Evolutionary conservation across 345 rosid species (phyloP), one percentile per base, ranked within the genome.

Genomic region (Capsella bursapastoris): DNA sequence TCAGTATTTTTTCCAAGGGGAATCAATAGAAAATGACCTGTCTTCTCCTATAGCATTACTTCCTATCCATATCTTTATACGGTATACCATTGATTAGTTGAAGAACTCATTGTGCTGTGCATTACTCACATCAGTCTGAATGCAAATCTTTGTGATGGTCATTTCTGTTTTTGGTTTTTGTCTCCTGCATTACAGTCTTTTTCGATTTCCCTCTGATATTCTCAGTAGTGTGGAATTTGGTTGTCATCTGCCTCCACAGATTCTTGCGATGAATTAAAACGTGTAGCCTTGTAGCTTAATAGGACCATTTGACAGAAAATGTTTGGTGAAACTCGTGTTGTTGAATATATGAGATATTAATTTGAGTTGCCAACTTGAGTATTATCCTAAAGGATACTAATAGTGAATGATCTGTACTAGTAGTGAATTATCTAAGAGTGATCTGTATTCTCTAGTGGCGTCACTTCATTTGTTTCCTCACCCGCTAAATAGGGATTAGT

Each of bases 181-280:
- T 44, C 2, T 60, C n/a, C 0, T 22, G 32, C 16, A 29, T 29
- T 29, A 29, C 32, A 29, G 32, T 29, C 22, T 18, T 18, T 18
- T 18, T 18, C 22, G 22, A 18, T 18, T 18, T 18, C 22, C 22
- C 22, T 18, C 22, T 18, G 22, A 18, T 18, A 18, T 18, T 18
- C 22, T 18, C 22, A 18, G 22, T 18, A 18, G 22, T 37, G 56
- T 64, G 52, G 29, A 55, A 45, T 53, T 2, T 29, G 16, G 43
- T 43, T 53, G 47, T 66, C 72, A 16, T 57, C 15, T 8, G 61
- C 55, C 14, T 68, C 48, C 40, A 10, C 15, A 35, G 55, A 34
- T 43, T 31, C 22, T 52, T 61, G 70, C n/a, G 0, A 13, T 5
- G 35, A 32, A 32, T 32, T 32, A 32, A 32, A 0, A 32, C 35